A percentile compares a stretch with the other conserved stretches of the same genome.
These are phyloP conservation scores for Marchantia paleacea DNA, from an alignment of 225 moss, liverwort and hornwort species.

Conservation along the genomic window DNA sequence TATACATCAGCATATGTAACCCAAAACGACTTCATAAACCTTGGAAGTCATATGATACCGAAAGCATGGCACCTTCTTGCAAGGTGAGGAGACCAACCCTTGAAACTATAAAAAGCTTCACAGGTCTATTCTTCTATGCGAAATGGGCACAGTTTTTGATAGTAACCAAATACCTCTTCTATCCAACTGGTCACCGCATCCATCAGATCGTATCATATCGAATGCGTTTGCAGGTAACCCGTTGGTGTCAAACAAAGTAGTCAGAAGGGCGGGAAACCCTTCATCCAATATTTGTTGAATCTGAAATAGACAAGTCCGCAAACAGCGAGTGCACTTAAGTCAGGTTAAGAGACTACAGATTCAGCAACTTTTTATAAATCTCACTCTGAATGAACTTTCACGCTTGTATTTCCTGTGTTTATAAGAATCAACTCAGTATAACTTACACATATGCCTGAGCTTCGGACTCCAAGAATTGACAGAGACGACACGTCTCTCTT, in stretches of 20 bases:
- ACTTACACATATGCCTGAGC: constrained; percentile 17
- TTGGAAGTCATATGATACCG: neutral
- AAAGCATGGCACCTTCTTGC: neutral
- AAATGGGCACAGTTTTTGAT: neutral
- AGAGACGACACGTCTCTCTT: constrained; percentile 10
- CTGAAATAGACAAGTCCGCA: neutral
- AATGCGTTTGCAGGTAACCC: constrained; percentile 14
- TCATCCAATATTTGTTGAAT: neutral
- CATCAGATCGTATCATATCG: constrained; percentile 14
- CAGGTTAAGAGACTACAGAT: neutral
- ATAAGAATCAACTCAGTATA: neutral
- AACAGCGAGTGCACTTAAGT: neutral
- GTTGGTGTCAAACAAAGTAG: neutral
- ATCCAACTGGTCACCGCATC: neutral
- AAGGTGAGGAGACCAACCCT: neutral
- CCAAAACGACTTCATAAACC: neutral
- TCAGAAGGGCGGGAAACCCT: constrained; percentile 15
- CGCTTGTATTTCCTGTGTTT: no score
- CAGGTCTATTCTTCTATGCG: no score
- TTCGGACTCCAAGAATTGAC: neutral
- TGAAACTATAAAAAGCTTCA: neutral
- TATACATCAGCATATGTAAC: neutral
- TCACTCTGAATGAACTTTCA: no score
- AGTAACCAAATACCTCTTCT: neutral
- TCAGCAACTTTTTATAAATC: neutral